Conservation (phyloP, 2,329 filamentous ascomycete genomes). For the Clarireedia sp. region DNA sequence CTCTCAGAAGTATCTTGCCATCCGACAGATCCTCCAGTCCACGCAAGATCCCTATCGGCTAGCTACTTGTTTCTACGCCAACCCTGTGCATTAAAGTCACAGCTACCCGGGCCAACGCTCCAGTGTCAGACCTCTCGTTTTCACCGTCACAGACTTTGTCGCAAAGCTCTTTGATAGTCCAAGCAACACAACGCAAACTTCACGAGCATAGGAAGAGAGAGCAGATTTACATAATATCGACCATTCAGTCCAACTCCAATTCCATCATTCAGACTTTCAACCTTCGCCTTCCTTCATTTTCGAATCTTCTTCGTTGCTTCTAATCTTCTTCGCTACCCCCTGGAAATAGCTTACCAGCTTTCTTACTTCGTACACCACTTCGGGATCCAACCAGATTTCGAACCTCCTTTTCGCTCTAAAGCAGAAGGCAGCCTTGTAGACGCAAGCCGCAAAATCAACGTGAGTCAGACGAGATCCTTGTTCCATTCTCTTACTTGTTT, state of each 20-base stretch:
- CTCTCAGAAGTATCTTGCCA: constrained; percentile 8
- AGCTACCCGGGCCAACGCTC: constrained; percentile 23
- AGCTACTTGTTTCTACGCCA: constrained; percentile 10
- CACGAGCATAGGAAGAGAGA: not conserved
- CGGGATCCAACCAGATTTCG: not conserved
- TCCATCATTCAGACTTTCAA: not conserved
- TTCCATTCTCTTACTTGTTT: not conserved
- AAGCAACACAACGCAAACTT: constrained; percentile 18
- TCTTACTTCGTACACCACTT: constrained; percentile 8
- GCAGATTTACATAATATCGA: constrained; percentile 15
- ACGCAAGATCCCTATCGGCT: constrained; percentile 22
- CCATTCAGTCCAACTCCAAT: not conserved
- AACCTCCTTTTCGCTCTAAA: constrained; percentile 11
- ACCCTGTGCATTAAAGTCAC: constrained; percentile 12
- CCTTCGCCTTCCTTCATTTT: not conserved
- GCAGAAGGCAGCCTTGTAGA: constrained; percentile 5
- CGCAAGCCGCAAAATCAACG: constrained; percentile 14
- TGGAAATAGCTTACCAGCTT: constrained; percentile 2
- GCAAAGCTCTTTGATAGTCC: constrained; percentile 25
- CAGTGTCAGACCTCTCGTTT: constrained; percentile 12
- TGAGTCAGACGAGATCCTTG: constrained; percentile 18
- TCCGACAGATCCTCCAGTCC: constrained; percentile 18
- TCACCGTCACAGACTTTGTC: constrained; percentile 26
- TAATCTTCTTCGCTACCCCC: constrained; percentile 1
- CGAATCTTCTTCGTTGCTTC: not conserved